Evolutionary conservation across 140 eudicot species (phyloP).

Genomic region (Stevia rebaudiana): DNA sequence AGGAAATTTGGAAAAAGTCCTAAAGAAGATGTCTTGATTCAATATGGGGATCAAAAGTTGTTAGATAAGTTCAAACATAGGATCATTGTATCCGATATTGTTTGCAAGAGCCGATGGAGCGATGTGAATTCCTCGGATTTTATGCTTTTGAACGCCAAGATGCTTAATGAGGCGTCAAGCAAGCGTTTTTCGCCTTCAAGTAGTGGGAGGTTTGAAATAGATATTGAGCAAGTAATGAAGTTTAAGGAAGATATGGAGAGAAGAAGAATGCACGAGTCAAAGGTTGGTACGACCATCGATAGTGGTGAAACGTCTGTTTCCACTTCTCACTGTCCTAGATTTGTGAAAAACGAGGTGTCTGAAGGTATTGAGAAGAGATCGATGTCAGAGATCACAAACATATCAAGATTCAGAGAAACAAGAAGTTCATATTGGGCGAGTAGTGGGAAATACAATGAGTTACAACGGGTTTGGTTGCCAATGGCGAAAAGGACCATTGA

Average conservation of each 20-base stretch:
- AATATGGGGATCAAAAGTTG: slow-evolving; percentile 23
- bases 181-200: slow-evolving; percentile 31
- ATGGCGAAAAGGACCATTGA: slow-evolving; percentile 58
- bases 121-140: slow-evolving; percentile 56
- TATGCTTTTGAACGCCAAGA: slow-evolving; percentile 52
- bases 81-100: slow-evolving; percentile 54
- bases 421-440: slow-evolving; percentile 9
- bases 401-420: slow-evolving; percentile 36
- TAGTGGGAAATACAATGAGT: slow-evolving; percentile 26
- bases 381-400: slow-evolving; percentile 48
- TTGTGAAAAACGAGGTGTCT: neutral
- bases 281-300: slow-evolving; percentile 15
- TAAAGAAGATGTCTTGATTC: slow-evolving; percentile 38
- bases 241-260: slow-evolving; percentile 49
- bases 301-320: slow-evolving; percentile 29
- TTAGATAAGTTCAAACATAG: slow-evolving; percentile 54
- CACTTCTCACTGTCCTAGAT: slow-evolving; percentile 9
- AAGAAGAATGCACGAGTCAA: slow-evolving; percentile 32
- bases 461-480: slow-evolving; percentile 50
- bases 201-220: slow-evolving; percentile 28
- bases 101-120: slow-evolving; percentile 67
- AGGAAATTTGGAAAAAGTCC: slow-evolving; percentile 22
- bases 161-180: slow-evolving; percentile 46
- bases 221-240: slow-evolving; percentile 31
- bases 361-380: slow-evolving; percentile 45